phyloP scores from a whole-genome alignment of 2,329 filamentous ascomycete species.

The Pseudopyricularia javanii region DNA sequence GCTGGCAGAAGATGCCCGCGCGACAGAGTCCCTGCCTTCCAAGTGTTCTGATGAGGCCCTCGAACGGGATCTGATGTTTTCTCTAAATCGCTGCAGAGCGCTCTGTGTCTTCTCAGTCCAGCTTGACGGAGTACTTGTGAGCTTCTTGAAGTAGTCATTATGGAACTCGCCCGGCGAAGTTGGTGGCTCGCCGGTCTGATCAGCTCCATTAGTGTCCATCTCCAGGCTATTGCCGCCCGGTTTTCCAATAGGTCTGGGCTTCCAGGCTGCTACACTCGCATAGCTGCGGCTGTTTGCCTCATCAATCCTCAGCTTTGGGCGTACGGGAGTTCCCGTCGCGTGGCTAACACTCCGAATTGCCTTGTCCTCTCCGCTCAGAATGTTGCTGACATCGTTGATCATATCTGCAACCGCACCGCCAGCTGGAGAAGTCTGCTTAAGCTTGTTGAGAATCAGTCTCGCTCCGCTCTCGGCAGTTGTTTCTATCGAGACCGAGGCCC shows the following conservation, averaged over 20 bases:
- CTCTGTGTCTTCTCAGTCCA: slow-evolving; percentile 11
- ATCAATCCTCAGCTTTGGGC: neutral
- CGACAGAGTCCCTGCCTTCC: neutral
- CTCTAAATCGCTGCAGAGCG: neutral
- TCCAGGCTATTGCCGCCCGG: neutral
- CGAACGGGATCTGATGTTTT: neutral
- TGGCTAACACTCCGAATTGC: neutral
- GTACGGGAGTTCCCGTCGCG: neutral
- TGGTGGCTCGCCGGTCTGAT: neutral
- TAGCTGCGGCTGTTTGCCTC: slow-evolving; percentile 18
- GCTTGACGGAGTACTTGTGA: slow-evolving; percentile 13
- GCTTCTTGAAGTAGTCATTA: slow-evolving; percentile 4
- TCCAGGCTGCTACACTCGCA: slow-evolving; percentile 12
- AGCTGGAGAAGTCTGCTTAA: slow-evolving; percentile 21
- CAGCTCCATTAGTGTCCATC: neutral
- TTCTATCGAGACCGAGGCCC: neutral
- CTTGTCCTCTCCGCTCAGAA: slow-evolving; percentile 7
- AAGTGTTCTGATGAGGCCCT: neutral
- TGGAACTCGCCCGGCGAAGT: slow-evolving; percentile 14
- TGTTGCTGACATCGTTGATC: slow-evolving; percentile 7
- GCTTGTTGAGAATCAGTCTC: slow-evolving; percentile 26
- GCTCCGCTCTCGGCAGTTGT: slow-evolving; percentile 25
- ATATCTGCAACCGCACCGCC: slow-evolving; percentile 4
- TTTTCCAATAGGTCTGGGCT: neutral
- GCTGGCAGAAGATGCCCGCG: neutral